Conservation (phyloP, 805 yeast species). For the Cyberlindnera mrakii region DNA sequence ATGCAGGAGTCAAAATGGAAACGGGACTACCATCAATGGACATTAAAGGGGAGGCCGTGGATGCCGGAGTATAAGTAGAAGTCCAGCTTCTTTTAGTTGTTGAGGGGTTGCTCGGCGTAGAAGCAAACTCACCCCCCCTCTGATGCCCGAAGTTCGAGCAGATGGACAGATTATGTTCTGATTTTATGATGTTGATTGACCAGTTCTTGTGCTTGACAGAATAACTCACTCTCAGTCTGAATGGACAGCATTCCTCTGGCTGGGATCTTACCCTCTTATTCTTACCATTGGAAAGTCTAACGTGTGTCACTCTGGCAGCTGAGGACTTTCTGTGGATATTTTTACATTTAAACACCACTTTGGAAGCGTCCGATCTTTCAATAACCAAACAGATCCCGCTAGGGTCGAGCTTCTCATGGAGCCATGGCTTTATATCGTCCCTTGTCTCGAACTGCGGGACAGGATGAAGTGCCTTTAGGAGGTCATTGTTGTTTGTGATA, state of each 20-base stretch:
- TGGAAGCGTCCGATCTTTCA: slow-evolving; percentile 27
- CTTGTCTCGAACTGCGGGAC: slow-evolving; percentile 19
- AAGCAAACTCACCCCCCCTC: slow-evolving; percentile 3
- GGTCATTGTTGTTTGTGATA: slow-evolving; percentile 19
- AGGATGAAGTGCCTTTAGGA: slow-evolving; percentile 21
- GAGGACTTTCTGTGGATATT: slow-evolving; percentile 21
- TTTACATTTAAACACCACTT: slow-evolving; percentile 29
- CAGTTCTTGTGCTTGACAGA: slow-evolving; percentile 22
- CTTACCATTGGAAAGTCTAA: slow-evolving; percentile 8
- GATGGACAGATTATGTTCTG: slow-evolving; percentile 18
- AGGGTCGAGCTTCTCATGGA: slow-evolving; percentile 15
- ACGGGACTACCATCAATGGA: slow-evolving; percentile 7
- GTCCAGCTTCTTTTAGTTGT: slow-evolving; percentile 18
- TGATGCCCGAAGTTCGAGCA: slow-evolving; percentile 22
- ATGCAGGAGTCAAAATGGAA: slow-evolving; percentile 12
- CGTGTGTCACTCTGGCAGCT: slow-evolving; percentile 9
- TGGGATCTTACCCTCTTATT: slow-evolving; percentile 17
- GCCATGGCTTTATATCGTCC: slow-evolving; percentile 25
- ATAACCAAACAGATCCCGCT: slow-evolving; percentile 24
- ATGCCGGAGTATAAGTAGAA: slow-evolving; percentile 19
- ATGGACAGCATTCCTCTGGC: slow-evolving; percentile 24
- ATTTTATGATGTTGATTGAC: slow-evolving; percentile 21
- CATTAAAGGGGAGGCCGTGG: slow-evolving; percentile 17
- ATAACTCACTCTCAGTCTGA: slow-evolving; percentile 25
- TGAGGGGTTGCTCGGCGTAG: slow-evolving; percentile 7